Conservation (phyloP, 371 early-diverging fungal genomes). For the Syncephalastrum racemosum region DNA sequence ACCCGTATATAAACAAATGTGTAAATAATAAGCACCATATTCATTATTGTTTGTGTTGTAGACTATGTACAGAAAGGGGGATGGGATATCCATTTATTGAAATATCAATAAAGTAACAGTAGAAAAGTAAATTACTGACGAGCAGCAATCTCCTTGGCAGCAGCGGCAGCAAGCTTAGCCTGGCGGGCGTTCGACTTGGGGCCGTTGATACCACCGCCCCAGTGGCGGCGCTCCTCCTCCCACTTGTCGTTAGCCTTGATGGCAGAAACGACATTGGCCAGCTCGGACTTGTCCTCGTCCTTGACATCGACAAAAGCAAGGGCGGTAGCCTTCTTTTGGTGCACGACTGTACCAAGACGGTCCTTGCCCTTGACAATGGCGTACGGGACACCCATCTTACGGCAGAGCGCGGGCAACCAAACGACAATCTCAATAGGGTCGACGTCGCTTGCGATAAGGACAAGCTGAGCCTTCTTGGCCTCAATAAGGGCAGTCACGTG, state of each 20-base stretch:
- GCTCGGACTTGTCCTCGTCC: slow-evolving; percentile 93
- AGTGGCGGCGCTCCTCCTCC: slow-evolving; percentile 86
- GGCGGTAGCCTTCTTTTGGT: slow-evolving; percentile 99
- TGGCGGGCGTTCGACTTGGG: slow-evolving; percentile 84
- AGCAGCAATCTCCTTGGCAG: slow-evolving; percentile 66
- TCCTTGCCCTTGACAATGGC: slow-evolving; percentile 98
- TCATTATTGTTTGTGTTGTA: too few relatives aligned
- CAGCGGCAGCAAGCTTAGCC: slow-evolving; percentile 74
- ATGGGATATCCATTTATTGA: too few relatives aligned
- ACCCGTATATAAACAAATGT: too few relatives aligned
- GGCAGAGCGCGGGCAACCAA: slow-evolving; percentile 99
- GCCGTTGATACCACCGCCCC: slow-evolving; percentile 99
- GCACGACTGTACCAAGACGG: slow-evolving; percentile 97
- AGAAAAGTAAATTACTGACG: slow-evolving; percentile 40
- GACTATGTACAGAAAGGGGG: too few relatives aligned
- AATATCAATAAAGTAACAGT: not conserved
- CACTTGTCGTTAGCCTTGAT: slow-evolving; percentile 95
- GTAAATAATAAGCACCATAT: too few relatives aligned
- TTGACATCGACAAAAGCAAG: slow-evolving; percentile 94
- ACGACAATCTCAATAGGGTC: slow-evolving; percentile 99
- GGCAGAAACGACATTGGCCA: slow-evolving; percentile 86
- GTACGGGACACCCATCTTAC: slow-evolving; percentile 99
- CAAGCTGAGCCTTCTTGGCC: slow-evolving; percentile 98
- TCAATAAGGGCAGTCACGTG: slow-evolving; percentile 98
- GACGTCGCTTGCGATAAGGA: slow-evolving; percentile 99